A percentile compares a stretch with the other conserved stretches of the same genome.
These are phyloP conservation scores for Sanghuangporus baumii DNA, from an alignment of 1,284 basidiomycete genomes.

Conservation along the genomic window DNA sequence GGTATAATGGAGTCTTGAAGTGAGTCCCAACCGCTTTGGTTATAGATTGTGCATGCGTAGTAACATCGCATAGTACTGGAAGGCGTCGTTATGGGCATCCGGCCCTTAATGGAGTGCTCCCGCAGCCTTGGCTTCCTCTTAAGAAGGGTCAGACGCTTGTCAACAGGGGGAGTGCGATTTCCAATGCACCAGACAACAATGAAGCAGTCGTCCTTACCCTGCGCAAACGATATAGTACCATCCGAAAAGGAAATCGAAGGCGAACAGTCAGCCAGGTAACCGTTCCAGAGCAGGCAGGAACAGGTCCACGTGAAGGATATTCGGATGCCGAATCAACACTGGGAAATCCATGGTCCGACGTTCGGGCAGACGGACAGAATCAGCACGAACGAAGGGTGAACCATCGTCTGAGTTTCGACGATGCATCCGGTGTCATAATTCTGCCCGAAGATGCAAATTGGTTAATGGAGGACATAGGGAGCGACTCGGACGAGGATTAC, in stretches of 20 bases:
- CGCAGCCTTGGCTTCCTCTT: slow-evolving; percentile 86
- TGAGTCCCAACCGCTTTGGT: slow-evolving; percentile 29
- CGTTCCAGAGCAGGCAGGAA: slow-evolving; percentile 13
- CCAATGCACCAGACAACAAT: slow-evolving; percentile 30
- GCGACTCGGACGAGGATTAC: slow-evolving; percentile 34
- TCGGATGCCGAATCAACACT: slow-evolving; percentile 6
- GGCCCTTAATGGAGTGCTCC: slow-evolving; percentile 81
- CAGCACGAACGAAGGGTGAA: slow-evolving; percentile 27
- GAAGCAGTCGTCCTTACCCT: slow-evolving; percentile 73
- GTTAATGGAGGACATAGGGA: slow-evolving; percentile 46
- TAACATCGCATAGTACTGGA: slow-evolving; percentile 54
- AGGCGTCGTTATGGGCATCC: slow-evolving; percentile 88
- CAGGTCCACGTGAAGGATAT: not conserved
- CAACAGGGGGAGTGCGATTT: slow-evolving; percentile 39
- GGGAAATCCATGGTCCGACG: slow-evolving; percentile 54
- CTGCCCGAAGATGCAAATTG: slow-evolving; percentile 74
- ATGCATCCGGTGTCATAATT: slow-evolving; percentile 78
- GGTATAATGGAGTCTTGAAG: slow-evolving; percentile 89
- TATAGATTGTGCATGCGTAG: slow-evolving; percentile 1
- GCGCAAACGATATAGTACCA: slow-evolving; percentile 55
- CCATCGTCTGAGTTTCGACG: slow-evolving; percentile 72
- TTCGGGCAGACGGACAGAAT: slow-evolving; percentile 22
- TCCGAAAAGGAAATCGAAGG: slow-evolving; percentile 32
- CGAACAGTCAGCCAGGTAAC: slow-evolving; percentile 16
- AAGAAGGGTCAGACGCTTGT: slow-evolving; percentile 73